Conservation (phyloP, 352 stramenopile species). For the Globisporangium barbulae region DNA sequence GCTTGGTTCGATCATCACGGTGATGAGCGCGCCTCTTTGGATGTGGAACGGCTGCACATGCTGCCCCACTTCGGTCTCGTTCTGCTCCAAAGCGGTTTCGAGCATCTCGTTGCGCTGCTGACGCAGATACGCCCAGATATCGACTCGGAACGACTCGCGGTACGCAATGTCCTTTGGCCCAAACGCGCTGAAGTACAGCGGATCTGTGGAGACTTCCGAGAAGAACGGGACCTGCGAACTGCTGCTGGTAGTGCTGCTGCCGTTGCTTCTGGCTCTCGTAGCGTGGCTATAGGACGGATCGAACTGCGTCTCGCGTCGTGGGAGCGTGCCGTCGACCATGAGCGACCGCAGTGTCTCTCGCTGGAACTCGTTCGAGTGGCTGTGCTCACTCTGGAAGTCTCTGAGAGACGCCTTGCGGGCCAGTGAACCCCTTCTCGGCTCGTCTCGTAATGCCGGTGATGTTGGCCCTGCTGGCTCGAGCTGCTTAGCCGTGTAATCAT, state of each 20-base stretch:
- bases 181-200: conserved; percentile 61
- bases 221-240: conserved; percentile 11
- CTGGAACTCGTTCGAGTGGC: conserved; percentile 26
- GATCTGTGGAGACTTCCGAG: conserved; percentile 24
- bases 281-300: not conserved
- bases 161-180: conserved; percentile 35
- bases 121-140: conserved; percentile 70
- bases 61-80: conserved; percentile 42
- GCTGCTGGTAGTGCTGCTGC: not conserved
- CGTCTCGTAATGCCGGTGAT: not conserved
- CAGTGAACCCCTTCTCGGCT: not conserved
- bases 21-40: conserved; percentile 56
- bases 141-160: conserved; percentile 51
- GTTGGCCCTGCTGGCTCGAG: not conserved
- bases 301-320: not conserved
- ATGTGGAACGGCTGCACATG: conserved; percentile 55
- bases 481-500: not conserved
- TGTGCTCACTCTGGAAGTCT: conserved; percentile 9
- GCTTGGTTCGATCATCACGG: conserved; percentile 49
- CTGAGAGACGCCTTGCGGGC: not conserved
- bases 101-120: conserved; percentile 65
- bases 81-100: conserved; percentile 47
- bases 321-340: conserved; percentile 16
- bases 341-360: conserved; percentile 46
- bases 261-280: not conserved